These are phyloP conservation scores for Suillus clintonianus DNA, from an alignment of 768 basidiomycete genomes.

Conservation along the genomic window DNA sequence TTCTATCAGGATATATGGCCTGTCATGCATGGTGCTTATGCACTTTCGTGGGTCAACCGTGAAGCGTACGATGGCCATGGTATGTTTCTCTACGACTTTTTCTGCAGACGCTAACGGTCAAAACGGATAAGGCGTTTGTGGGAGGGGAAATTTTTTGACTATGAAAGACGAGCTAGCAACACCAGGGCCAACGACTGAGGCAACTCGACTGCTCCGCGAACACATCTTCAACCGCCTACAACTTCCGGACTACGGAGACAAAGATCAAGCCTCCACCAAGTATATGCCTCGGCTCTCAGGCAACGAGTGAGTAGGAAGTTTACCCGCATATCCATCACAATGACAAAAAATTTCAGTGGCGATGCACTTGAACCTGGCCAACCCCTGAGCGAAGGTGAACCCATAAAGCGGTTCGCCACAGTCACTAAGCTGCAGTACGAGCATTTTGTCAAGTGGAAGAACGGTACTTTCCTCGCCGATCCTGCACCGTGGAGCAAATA, in stretches of 20 bases:
- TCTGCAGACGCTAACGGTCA: neutral
- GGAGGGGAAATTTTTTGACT: slow-evolving; percentile 18
- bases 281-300: slow-evolving; percentile 38
- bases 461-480: slow-evolving; percentile 22
- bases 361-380: slow-evolving; percentile 16
- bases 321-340: no score
- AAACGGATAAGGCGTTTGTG: slow-evolving; percentile 10
- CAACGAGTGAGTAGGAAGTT: slow-evolving; percentile 12
- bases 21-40: slow-evolving; percentile 20
- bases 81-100: slow-evolving; percentile 6
- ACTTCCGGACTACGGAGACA: slow-evolving; percentile 10
- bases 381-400: neutral
- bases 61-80: slow-evolving; percentile 34
- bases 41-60: slow-evolving; percentile 32
- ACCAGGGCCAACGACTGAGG: neutral
- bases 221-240: slow-evolving; percentile 14
- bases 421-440: slow-evolving; percentile 34
- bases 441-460: slow-evolving; percentile 29
- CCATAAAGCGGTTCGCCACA: slow-evolving; percentile 21
- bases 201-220: slow-evolving; percentile 3
- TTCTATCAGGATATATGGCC: slow-evolving; percentile 36
- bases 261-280: slow-evolving; percentile 15
- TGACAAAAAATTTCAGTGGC: no score
- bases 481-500: no score
- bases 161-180: slow-evolving; percentile 10